A percentile compares a stretch with the other conserved stretches of the same genome.
These are phyloP conservation scores for Globisporangium recalcitrans DNA, from an alignment of 352 stramenopile species.

Conservation along the genomic window DNA sequence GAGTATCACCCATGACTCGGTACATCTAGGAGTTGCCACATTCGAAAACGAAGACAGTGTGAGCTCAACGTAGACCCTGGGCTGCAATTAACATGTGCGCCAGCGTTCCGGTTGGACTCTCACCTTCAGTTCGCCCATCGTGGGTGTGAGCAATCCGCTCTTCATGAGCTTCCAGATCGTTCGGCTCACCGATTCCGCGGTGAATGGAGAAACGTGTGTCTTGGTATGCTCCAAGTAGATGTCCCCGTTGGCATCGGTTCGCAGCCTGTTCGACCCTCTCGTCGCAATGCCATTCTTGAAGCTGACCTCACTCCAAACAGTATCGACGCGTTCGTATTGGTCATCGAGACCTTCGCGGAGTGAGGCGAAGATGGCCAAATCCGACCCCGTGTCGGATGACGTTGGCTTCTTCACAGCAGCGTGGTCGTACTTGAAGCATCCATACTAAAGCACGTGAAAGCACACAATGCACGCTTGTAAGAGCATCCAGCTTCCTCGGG, in stretches of 20 bases:
- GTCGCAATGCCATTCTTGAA: slow-evolving; percentile 15
- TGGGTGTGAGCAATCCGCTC: background rate
- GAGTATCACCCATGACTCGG: background rate
- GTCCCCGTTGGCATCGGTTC: background rate
- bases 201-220: background rate
- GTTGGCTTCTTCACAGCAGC: background rate
- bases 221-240: background rate
- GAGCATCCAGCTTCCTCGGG: background rate
- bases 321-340: slow-evolving; percentile 17
- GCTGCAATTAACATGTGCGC: too few relatives aligned
- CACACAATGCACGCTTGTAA: background rate
- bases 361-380: slow-evolving; percentile 20
- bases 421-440: background rate
- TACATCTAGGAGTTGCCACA: background rate
- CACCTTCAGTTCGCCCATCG: background rate
- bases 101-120: too few relatives aligned
- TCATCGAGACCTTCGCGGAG: slow-evolving; percentile 19
- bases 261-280: background rate
- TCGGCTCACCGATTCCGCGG: background rate
- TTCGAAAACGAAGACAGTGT: too few relatives aligned
- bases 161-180: background rate
- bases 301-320: slow-evolving; percentile 16
- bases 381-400: background rate
- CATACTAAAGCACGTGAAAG: slow-evolving; percentile 9
- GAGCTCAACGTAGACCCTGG: too few relatives aligned